phyloP scores from a whole-genome alignment of 2,329 filamentous ascomycete genomes.

The Fusarium verrucosum region DNA sequence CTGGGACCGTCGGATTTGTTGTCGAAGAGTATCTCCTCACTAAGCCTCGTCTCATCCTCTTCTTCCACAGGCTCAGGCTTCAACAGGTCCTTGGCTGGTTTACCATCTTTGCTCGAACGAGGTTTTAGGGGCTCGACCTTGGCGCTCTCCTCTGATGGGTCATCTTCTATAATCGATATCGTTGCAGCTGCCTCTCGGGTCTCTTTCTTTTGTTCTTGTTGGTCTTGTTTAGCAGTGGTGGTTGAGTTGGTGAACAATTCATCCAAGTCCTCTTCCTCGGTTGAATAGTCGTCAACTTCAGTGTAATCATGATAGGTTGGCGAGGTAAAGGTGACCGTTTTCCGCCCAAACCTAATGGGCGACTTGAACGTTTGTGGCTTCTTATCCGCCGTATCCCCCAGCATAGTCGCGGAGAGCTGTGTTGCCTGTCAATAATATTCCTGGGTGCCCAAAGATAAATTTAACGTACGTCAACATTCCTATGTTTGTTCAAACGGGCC shows the following conservation, averaged over 20 bases:
- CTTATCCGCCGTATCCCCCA: constrained; percentile 75
- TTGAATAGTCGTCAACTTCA: constrained; percentile 86
- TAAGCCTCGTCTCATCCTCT: constrained; percentile 55
- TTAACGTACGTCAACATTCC: constrained; percentile 88
- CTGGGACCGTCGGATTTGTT: constrained; percentile 60
- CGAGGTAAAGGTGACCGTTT: constrained; percentile 85
- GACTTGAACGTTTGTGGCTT: constrained; percentile 84
- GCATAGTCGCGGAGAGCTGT: constrained; percentile 70
- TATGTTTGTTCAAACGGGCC: constrained; percentile 94
- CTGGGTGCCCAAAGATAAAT: neutral
- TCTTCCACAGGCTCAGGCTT: constrained; percentile 49
- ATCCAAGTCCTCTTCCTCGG: constrained; percentile 71
- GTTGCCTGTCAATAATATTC: constrained; percentile 15
- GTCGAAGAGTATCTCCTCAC: constrained; percentile 74
- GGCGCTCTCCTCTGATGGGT: constrained; percentile 60
- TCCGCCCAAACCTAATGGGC: constrained; percentile 79
- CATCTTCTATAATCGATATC: constrained; percentile 44
- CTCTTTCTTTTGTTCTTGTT: constrained; percentile 45
- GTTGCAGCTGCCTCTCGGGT: constrained; percentile 46
- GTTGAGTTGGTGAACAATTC: constrained; percentile 52
- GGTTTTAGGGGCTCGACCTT: constrained; percentile 66
- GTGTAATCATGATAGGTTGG: constrained; percentile 90
- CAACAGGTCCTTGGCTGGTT: constrained; percentile 46
- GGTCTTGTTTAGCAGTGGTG: constrained; percentile 22
- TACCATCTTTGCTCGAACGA: constrained; percentile 54